Evolutionary conservation across 2,329 filamentous ascomycete species (phyloP).

Genomic region (Claviceps quebecensis): DNA sequence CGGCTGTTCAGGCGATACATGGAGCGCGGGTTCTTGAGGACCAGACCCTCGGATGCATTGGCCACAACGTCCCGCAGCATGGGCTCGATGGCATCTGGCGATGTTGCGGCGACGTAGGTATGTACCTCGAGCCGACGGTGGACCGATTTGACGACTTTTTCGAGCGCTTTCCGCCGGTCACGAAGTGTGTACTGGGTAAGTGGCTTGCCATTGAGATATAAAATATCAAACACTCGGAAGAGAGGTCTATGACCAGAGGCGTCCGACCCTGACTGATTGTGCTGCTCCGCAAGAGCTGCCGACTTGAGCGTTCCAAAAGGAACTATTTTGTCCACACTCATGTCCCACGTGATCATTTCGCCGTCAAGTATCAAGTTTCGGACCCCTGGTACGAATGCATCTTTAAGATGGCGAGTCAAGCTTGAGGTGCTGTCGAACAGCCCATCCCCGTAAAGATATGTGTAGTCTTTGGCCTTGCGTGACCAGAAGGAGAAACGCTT

Average conservation of each 20-base stretch:
- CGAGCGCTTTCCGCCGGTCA: conserved; percentile 64
- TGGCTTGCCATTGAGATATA: conserved; percentile 71
- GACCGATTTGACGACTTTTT: conserved; percentile 54
- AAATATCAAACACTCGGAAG: conserved; percentile 78
- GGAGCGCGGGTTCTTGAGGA: conserved; percentile 85
- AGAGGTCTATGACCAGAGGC: conserved; percentile 46
- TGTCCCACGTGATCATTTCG: conserved; percentile 98
- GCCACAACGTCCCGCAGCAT: conserved; percentile 71
- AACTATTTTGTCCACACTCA: conserved; percentile 67
- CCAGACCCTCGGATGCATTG: conserved; percentile 76
- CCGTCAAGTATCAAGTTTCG: conserved; percentile 85
- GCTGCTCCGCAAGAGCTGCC: conserved; percentile 66
- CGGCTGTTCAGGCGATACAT: conserved; percentile 77
- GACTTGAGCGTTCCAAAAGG: conserved; percentile 90
- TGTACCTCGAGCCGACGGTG: conserved; percentile 75
- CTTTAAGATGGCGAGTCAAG: conserved; percentile 63
- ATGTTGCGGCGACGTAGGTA: conserved; percentile 50
- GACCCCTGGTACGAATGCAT: conserved; percentile 65
- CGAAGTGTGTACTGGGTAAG: conserved; percentile 72
- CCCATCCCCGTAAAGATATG: conserved; percentile 75
- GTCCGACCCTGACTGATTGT: conserved; percentile 42
- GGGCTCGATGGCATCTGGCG: conserved; percentile 61
- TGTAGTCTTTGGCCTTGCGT: conserved; percentile 90
- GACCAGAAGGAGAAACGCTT: conserved; percentile 81
- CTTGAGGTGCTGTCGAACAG: conserved; percentile 62